Percentiles rank a stretch among this genome's conserved stretches.
phyloP scores from a whole-genome alignment of 768 basidiomycete genomes.

The Suillus plorans region DNA sequence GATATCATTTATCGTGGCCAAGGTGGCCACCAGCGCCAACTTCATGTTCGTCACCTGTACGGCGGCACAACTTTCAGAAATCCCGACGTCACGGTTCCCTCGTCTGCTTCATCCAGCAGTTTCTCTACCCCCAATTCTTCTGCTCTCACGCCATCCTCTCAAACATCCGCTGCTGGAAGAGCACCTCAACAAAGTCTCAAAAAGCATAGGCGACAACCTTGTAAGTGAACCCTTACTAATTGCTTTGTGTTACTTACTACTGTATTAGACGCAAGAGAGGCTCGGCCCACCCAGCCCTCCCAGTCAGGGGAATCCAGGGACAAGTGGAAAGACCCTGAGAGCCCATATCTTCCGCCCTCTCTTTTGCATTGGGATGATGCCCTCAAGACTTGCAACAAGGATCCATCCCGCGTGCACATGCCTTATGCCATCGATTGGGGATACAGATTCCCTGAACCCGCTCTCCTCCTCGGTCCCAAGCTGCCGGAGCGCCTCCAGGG shows the following conservation, averaged over 20 bases:
- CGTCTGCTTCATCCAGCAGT: neutral
- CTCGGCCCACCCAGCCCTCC: neutral
- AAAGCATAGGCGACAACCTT: neutral
- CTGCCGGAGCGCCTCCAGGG: neutral
- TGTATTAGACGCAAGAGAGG: neutral
- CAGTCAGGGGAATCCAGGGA: conserved; percentile 3
- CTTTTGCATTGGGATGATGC: neutral
- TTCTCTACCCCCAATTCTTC: neutral
- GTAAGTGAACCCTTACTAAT: neutral
- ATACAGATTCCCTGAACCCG: conserved; percentile 8
- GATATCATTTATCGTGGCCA: neutral
- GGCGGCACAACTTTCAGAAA: neutral
- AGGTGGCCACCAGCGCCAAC: neutral
- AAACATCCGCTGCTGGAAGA: neutral
- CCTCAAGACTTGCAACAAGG: neutral
- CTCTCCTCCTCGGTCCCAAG: neutral
- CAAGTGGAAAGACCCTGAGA: conserved; percentile 2
- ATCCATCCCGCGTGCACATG: neutral
- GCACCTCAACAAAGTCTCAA: neutral
- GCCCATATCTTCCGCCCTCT: neutral
- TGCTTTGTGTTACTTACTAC: neutral
- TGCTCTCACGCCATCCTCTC: neutral
- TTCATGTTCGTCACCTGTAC: neutral
- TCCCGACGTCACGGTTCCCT: neutral
- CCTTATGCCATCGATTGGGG: neutral